These are phyloP conservation scores for Aspergillus luchuensis DNA, from an alignment of 2,329 filamentous ascomycete species.

Conservation along the genomic window DNA sequence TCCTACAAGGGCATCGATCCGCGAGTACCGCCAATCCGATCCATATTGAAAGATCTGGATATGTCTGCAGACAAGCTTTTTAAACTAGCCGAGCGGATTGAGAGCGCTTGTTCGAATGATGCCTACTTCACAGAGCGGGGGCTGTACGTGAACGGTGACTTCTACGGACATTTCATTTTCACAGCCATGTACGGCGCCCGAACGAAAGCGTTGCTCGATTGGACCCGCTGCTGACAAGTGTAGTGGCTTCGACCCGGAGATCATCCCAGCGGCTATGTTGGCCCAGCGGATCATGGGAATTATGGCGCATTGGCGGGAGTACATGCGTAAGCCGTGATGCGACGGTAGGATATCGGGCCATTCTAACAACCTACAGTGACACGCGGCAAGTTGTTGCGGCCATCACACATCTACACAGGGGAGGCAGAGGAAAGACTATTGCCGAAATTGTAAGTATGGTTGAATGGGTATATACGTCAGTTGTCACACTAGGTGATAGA, in stretches of 20 bases:
- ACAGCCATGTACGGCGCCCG: conserved; percentile 39
- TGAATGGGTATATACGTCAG: not conserved
- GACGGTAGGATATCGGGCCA: conserved; percentile 13
- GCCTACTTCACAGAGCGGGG: conserved; percentile 32
- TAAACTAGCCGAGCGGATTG: conserved; percentile 32
- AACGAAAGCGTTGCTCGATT: not conserved
- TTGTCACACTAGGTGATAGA: not conserved
- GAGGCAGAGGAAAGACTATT: conserved; percentile 6
- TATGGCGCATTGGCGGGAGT: conserved; percentile 40
- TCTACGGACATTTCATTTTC: conserved; percentile 50
- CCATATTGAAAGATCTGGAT: conserved; percentile 28
- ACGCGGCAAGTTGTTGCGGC: conserved; percentile 33
- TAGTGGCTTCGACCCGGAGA: conserved; percentile 33
- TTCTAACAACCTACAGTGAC: conserved; percentile 25
- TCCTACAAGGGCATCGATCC: conserved; percentile 35
- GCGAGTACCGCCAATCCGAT: conserved; percentile 28
- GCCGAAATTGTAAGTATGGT: conserved; percentile 19
- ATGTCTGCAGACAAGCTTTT: conserved; percentile 19
- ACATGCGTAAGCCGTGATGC: conserved; percentile 29
- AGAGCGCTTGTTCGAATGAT: conserved; percentile 27
- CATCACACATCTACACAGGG: conserved; percentile 33
- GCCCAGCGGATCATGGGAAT: conserved; percentile 35
- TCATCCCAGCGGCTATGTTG: conserved; percentile 35
- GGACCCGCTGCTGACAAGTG: not conserved
- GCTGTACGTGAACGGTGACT: conserved; percentile 49